phyloP scores from a whole-genome alignment of 768 basidiomycete species.

The Tylopilus balloui region DNA sequence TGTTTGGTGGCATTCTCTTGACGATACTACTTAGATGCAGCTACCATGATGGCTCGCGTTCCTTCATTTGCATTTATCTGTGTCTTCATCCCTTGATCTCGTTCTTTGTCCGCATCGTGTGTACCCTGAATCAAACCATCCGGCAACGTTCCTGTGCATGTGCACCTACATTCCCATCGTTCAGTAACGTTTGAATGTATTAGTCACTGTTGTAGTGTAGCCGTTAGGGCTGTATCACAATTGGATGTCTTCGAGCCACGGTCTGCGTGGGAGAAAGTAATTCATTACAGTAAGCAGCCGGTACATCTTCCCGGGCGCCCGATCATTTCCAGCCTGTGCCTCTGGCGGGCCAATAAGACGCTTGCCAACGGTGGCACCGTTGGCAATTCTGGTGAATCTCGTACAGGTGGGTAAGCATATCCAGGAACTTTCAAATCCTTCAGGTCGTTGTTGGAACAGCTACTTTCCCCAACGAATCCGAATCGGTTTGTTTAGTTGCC shows the following conservation, averaged over 20 bases:
- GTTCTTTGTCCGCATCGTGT: constrained; percentile 7
- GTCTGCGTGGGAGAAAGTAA: constrained; percentile 7
- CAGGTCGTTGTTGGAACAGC: neutral
- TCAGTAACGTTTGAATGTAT: constrained; percentile 25
- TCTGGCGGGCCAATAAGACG: neutral
- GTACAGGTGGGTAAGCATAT: constrained; percentile 10
- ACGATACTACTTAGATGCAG: neutral
- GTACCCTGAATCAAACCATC: constrained; percentile 17
- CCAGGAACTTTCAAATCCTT: neutral
- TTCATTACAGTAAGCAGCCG: neutral
- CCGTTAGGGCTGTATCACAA: constrained; percentile 13
- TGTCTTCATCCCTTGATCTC: constrained; percentile 5
- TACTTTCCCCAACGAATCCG: neutral
- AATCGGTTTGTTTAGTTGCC: neutral
- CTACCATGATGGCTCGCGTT: neutral
- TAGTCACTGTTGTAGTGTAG: constrained; percentile 27
- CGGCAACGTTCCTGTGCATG: constrained; percentile 21
- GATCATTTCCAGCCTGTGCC: neutral
- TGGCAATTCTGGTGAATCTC: neutral
- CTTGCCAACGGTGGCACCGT: constrained; percentile 10
- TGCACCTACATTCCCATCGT: constrained; percentile 27
- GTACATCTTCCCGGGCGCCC: neutral
- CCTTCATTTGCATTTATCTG: constrained; percentile 20
- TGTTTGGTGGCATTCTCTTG: neutral
- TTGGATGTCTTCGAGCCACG: neutral